These are phyloP conservation scores for Xylaria digitata DNA, from an alignment of 2,329 filamentous ascomycete genomes.

Conservation along the genomic window DNA sequence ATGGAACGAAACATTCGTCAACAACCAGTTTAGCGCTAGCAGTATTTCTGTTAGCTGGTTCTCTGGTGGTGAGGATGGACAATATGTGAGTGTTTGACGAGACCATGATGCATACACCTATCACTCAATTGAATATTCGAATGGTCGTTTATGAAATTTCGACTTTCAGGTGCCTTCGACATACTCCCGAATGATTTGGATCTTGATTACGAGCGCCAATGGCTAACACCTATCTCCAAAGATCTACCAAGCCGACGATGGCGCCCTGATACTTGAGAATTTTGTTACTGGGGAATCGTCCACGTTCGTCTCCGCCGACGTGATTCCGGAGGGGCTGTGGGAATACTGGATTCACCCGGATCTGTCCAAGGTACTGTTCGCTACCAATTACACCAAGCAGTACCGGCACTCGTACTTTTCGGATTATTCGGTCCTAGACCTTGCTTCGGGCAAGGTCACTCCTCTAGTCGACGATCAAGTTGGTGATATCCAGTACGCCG, in stretches of 20 bases:
- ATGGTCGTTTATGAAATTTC: neutral
- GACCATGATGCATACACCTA: neutral
- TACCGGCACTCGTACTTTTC: constrained; percentile 76
- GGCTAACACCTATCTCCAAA: constrained; percentile 23
- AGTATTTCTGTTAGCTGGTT: constrained; percentile 68
- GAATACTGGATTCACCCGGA: constrained; percentile 73
- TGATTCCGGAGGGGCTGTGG: constrained; percentile 65
- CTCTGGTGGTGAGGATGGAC: constrained; percentile 67
- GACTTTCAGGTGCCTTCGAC: neutral
- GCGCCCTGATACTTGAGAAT: constrained; percentile 69
- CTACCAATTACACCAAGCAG: constrained; percentile 74
- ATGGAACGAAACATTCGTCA: constrained; percentile 69
- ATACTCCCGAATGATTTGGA: neutral
- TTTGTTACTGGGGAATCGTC: constrained; percentile 67
- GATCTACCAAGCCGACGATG: constrained; percentile 62
- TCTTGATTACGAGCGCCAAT: neutral
- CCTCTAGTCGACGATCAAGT: constrained; percentile 68
- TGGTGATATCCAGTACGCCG: constrained; percentile 75
- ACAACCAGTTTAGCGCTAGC: constrained; percentile 58
- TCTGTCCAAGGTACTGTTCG: constrained; percentile 68
- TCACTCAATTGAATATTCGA: neutral
- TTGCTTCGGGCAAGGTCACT: constrained; percentile 64
- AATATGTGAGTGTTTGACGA: constrained; percentile 55
- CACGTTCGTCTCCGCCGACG: constrained; percentile 68
- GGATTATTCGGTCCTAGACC: constrained; percentile 73